Conservation (phyloP, 768 basidiomycete genomes). For the Mycena alexandri region DNA sequence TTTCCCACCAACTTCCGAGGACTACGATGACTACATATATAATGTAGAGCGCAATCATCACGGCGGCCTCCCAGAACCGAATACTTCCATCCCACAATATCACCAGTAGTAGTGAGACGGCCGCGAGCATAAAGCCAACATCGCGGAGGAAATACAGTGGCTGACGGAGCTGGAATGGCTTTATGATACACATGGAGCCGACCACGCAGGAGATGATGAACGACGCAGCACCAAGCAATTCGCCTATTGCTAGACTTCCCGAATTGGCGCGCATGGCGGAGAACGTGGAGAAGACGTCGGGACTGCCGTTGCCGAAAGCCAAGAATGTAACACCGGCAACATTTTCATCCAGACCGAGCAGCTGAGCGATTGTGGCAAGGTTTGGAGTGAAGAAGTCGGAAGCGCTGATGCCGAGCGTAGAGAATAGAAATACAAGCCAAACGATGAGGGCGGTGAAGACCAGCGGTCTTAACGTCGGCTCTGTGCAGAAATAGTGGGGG, state of each 20-base stretch:
- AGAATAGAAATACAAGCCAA: conserved; percentile 95
- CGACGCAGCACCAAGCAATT: conserved; percentile 93
- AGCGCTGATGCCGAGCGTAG: conserved; percentile 93
- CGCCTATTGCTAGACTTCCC: conserved; percentile 93
- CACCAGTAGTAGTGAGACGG: conserved; percentile 79
- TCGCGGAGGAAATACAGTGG: conserved; percentile 87
- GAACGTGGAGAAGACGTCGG: conserved; percentile 96
- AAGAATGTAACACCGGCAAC: conserved; percentile 97
- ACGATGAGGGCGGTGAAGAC: conserved; percentile 73
- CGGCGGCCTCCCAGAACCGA: conserved; percentile 75
- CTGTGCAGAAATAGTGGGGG: conserved; percentile 77
- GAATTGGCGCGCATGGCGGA: conserved; percentile 90
- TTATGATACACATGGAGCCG: conserved; percentile 97
- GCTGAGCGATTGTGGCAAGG: conserved; percentile 87
- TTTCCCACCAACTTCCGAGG: conserved; percentile 81
- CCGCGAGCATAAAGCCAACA: conserved; percentile 92
- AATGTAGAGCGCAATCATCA: conserved; percentile 80
- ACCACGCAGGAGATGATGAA: conserved; percentile 98
- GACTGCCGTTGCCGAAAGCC: conserved; percentile 97
- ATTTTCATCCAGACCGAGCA: conserved; percentile 91
- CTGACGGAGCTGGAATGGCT: conserved; percentile 88
- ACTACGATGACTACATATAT: conserved; percentile 85
- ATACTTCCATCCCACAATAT: conserved; percentile 86
- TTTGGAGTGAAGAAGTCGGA: conserved; percentile 99
- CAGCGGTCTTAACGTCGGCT: conserved; percentile 65